Evolutionary conservation across 202 grass and related monocot species (phyloP), one percentile per base, ranked within the genome.

Genomic region (Musa balbisiana): DNA sequence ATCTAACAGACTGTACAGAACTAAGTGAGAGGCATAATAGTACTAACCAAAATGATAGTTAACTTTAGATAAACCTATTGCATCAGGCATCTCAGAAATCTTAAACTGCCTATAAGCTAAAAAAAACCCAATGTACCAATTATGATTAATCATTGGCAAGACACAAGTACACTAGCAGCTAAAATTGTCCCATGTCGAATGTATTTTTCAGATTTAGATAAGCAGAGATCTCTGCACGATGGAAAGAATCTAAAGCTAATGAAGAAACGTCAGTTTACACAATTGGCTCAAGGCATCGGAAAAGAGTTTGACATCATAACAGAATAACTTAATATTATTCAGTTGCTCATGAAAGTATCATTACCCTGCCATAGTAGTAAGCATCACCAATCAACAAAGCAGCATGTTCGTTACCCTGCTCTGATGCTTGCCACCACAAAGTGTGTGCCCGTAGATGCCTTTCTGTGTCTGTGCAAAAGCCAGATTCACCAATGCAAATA

Each of bases 381-480:
- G 91, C 91, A 87, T 99, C 96, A 59, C 89, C 89, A 76, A 99
- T 99, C 76, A 99, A 83, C 84, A 95, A 85, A 84, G 96, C 91
- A 83, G 96, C 91, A 87, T 95, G 96, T 62, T 99, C 89, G 67
- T 99, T 99, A 76, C 96, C 91, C 87, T 99, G 96, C 84, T 99
- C 91, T 23, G 91, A 95, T 82, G 96, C 96, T 86, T 92, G 96
- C 96, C 96, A 99, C 96, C 96, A 99, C 55, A 99, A 80, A 83
- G 89, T 83, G 87, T 99, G 96, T 66, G 96, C 87, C 71, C 83
- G 91, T 33, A 94, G 83, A 83, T 92, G 91, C 66, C 89, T 93
- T 82, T 99, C 91, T 83, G 82, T 84, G 76, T 99, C 89, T 64
- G 91, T 87, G 85, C 96, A 99, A 79, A 90, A 92, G 63, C 87